Conservation (phyloP, 2,329 filamentous ascomycete genomes). For the Talaromyces atroroseus region DNA sequence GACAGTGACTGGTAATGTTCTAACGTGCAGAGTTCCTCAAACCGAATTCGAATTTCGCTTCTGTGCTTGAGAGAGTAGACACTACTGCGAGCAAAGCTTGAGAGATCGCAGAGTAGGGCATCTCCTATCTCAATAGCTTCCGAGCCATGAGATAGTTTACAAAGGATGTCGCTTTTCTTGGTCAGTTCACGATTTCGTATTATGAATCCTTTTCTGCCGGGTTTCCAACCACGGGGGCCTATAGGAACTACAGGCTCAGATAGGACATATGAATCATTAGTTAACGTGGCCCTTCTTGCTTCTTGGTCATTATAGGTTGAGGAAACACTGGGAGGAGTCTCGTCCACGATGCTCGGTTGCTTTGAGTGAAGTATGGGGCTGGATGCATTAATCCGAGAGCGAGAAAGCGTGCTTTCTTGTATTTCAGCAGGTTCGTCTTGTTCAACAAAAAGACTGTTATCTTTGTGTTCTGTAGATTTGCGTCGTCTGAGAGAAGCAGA, state of each 20-base stretch:
- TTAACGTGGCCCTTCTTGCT: neutral
- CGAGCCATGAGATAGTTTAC: conserved; percentile 26
- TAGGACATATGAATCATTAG: neutral
- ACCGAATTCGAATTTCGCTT: conserved; percentile 24
- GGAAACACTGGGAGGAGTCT: neutral
- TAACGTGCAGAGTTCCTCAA: conserved; percentile 27
- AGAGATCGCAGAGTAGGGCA: conserved; percentile 26
- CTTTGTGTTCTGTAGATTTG: neutral
- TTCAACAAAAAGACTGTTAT: conserved; percentile 18
- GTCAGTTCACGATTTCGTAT: conserved; percentile 14
- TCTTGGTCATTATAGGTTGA: neutral
- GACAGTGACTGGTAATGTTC: conserved; percentile 25
- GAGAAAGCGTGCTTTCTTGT: neutral
- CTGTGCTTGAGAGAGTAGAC: conserved; percentile 18
- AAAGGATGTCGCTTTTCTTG: conserved; percentile 25
- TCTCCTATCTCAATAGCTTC: conserved; percentile 24
- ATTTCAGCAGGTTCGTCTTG: conserved; percentile 14
- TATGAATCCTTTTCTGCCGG: neutral
- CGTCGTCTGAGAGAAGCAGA: conserved; percentile 5
- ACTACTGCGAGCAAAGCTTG: conserved; percentile 3
- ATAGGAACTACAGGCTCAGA: neutral
- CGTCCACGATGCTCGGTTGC: neutral
- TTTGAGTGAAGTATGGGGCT: neutral
- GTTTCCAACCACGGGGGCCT: neutral
- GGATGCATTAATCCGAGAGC: neutral